Conservation (phyloP, 2,329 filamentous ascomycete species). For the Fusarium sp. region DNA sequence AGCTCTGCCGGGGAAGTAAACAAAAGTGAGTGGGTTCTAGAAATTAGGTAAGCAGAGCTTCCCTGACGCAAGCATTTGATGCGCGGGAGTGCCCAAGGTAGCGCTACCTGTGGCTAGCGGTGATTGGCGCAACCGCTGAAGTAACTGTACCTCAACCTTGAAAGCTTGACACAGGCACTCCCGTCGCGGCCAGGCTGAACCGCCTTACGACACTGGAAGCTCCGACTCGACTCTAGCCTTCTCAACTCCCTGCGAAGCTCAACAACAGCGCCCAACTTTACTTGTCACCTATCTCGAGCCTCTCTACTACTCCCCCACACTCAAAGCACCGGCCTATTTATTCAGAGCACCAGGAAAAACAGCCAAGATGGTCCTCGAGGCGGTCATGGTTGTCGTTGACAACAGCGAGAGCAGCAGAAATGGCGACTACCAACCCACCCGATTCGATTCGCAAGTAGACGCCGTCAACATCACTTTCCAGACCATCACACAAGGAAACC, state of each 20-base stretch:
- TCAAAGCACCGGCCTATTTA: slow-evolving; percentile 4
- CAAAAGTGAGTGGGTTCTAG: slow-evolving; percentile 39
- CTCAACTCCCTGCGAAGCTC: slow-evolving; percentile 45
- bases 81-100: slow-evolving; percentile 25
- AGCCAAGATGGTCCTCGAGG: slow-evolving; percentile 95
- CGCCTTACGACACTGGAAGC: slow-evolving; percentile 60
- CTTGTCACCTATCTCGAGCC: slow-evolving; percentile 4
- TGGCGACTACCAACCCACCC: slow-evolving; percentile 91
- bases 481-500: slow-evolving; percentile 94
- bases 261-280: slow-evolving; percentile 32
- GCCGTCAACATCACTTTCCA: slow-evolving; percentile 96
- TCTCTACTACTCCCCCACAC: slow-evolving; percentile 16
- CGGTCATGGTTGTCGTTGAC: slow-evolving; percentile 99
- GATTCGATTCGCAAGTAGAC: slow-evolving; percentile 97
- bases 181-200: slow-evolving; percentile 60
- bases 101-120: slow-evolving; percentile 19
- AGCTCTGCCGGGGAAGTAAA: slow-evolving; percentile 47
- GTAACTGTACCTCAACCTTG: slow-evolving; percentile 44
- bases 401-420: slow-evolving; percentile 99
- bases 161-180: slow-evolving; percentile 38
- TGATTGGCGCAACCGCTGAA: background rate
- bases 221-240: slow-evolving; percentile 48
- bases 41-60: slow-evolving; percentile 49
- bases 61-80: slow-evolving; percentile 42
- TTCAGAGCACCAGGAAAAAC: slow-evolving; percentile 43